Percentiles rank a stretch among this genome's conserved stretches.
These are phyloP conservation scores for Cryptosporidium viatorum DNA, from an alignment of 169 alveolate genomes.

Conservation along the genomic window DNA sequence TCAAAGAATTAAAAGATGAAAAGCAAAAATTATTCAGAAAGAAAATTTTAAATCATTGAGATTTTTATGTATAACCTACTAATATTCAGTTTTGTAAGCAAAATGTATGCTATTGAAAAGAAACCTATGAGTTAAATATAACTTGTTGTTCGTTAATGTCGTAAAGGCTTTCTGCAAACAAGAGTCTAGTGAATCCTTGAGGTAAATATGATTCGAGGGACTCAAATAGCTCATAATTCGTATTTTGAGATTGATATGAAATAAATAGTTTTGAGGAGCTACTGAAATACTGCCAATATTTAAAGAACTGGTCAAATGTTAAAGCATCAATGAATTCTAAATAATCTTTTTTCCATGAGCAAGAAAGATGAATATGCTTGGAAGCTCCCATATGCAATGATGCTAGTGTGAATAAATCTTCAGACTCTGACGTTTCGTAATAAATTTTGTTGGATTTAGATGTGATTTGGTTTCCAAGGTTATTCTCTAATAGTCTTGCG, in stretches of 20 bases:
- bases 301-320: constrained; percentile 35
- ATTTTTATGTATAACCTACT: neutral
- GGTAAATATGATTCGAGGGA: constrained; percentile 41
- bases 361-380: constrained; percentile 14
- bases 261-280: constrained; percentile 37
- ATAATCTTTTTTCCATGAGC: constrained; percentile 49
- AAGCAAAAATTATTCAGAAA: neutral
- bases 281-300: constrained; percentile 38
- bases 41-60: neutral
- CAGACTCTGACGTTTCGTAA: neutral
- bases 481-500: neutral
- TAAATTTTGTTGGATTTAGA: neutral
- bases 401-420: neutral
- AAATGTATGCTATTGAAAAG: neutral
- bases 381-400: constrained; percentile 12
- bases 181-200: constrained; percentile 19
- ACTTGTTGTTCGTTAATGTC: constrained; percentile 45
- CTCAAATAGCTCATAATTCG: constrained; percentile 33
- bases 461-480: neutral
- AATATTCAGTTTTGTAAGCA: neutral
- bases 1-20: neutral
- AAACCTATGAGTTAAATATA: neutral
- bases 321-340: constrained; percentile 1
- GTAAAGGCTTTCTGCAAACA: constrained; percentile 6
- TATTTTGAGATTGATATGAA: constrained; percentile 47